Conservation (phyloP, 495 filamentous ascomycete species). For the Talaromyces stipitatus region DNA sequence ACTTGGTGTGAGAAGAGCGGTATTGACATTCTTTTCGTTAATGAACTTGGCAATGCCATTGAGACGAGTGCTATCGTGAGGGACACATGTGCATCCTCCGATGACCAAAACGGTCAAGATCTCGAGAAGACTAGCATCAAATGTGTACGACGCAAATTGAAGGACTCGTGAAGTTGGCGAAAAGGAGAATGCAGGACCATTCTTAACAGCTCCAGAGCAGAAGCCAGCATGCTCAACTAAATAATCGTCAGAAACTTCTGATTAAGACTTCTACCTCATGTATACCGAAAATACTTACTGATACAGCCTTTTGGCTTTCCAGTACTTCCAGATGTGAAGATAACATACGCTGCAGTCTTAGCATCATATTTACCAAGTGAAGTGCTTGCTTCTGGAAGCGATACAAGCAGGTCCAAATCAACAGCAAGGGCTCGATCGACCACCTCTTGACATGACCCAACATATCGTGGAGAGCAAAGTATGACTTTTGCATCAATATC, state of each 20-base stretch:
- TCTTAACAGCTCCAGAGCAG: conserved; percentile 6
- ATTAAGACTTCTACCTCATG: background rate
- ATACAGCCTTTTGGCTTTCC: conserved; percentile 8
- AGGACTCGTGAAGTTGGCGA: conserved; percentile 20
- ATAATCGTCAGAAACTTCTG: background rate
- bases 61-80: conserved; percentile 27
- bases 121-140: conserved; percentile 33
- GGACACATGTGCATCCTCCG: conserved; percentile 39
- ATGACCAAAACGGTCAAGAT: conserved; percentile 31
- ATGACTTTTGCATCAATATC: conserved; percentile 36
- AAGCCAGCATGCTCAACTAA: conserved; percentile 8
- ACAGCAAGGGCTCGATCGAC: background rate
- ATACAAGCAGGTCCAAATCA: background rate
- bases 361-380: background rate
- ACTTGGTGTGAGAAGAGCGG: conserved; percentile 32
- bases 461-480: conserved; percentile 13
- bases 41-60: conserved; percentile 28
- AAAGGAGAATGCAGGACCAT: conserved; percentile 6
- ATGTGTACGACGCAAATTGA: conserved; percentile 37
- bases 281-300: background rate
- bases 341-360: conserved; percentile 2
- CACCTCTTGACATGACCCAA: background rate
- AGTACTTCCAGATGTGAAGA: conserved; percentile 8
- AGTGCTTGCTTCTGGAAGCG: background rate
- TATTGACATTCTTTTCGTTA: conserved; percentile 25